phyloP scores from a whole-genome alignment of 2,329 filamentous ascomycete genomes.

The Sclerotinia nivalis region DNA sequence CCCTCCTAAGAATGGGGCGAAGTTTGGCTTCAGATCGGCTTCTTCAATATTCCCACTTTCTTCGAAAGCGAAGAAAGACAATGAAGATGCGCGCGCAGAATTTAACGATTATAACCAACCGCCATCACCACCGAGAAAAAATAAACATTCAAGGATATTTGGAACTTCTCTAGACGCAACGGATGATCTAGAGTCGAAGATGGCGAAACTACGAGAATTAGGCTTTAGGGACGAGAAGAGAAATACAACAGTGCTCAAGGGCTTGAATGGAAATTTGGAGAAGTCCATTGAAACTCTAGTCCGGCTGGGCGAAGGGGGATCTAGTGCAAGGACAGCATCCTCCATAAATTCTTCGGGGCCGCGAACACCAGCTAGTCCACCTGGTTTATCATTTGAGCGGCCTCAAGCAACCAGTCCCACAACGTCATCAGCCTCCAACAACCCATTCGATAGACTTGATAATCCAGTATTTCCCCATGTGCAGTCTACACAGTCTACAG shows the following conservation, averaged over 20 bases:
- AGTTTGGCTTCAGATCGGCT: constrained; percentile 65
- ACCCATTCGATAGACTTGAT: constrained; percentile 65
- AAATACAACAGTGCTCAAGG: constrained; percentile 79
- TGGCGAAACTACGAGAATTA: constrained; percentile 81
- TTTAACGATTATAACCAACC: constrained; percentile 29
- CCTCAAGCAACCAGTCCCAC: constrained; percentile 29
- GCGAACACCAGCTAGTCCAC: constrained; percentile 46
- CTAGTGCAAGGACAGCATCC: constrained; percentile 42
- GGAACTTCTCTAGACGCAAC: constrained; percentile 61
- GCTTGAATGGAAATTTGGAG: constrained; percentile 81
- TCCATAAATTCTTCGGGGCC: constrained; percentile 53
- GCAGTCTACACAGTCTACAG: constrained; percentile 66
- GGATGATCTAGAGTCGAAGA: constrained; percentile 72
- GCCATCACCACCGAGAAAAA: constrained; percentile 35
- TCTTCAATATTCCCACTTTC: constrained; percentile 53
- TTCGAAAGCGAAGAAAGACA: constrained; percentile 49
- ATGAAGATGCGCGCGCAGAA: constrained; percentile 26
- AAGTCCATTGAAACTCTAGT: constrained; percentile 82
- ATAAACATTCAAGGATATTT: constrained; percentile 67
- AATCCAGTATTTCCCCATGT: constrained; percentile 51
- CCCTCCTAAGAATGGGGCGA: constrained; percentile 58
- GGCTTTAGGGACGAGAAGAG: constrained; percentile 83
- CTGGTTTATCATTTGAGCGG: constrained; percentile 38
- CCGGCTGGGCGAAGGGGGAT: constrained; percentile 70
- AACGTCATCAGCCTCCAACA: constrained; percentile 49